phyloP scores from a whole-genome alignment of 345 rosid genomes.

The Streptanthus diversifolius region DNA sequence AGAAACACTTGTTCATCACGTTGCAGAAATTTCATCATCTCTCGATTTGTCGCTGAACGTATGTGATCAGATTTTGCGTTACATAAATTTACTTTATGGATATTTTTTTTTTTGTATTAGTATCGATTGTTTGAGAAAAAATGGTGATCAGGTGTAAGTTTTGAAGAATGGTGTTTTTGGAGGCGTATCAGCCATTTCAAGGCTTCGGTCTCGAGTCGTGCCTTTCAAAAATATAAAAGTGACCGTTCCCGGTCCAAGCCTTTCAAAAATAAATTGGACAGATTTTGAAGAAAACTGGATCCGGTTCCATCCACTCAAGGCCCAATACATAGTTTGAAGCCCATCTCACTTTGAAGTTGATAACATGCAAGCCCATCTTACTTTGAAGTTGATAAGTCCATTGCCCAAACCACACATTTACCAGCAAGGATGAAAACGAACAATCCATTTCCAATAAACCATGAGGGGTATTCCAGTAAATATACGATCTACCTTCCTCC shows the following conservation, averaged over 20 bases:
- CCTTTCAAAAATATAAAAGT: not conserved
- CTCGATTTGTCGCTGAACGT: not conserved
- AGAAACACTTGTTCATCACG: constrained; percentile 13
- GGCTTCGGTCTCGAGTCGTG: constrained; percentile 58
- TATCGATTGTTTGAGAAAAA: not conserved
- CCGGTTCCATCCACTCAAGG: not conserved
- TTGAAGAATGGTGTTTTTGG: constrained; percentile 58
- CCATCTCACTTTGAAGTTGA: not conserved
- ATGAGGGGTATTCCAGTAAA: constrained; percentile 18
- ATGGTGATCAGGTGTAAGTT: constrained; percentile 13
- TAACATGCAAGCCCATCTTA: constrained; percentile 18
- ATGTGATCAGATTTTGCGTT: too few species aligned
- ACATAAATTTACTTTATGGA: too few species aligned
- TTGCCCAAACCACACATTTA: constrained; percentile 5
- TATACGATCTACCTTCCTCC: not conserved
- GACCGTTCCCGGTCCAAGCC: not conserved
- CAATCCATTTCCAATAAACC: constrained; percentile 11
- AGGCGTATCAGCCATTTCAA: constrained; percentile 49
- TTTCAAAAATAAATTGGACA: not conserved
- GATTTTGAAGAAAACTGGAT: not conserved
- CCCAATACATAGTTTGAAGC: not conserved
- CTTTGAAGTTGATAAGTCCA: not conserved
- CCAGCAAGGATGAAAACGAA: constrained; percentile 2
- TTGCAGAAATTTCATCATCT: constrained; percentile 1
- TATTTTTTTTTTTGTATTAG: not conserved